Conservation (phyloP, 164 flowering plant species). For the Euptelea pleiosperma region DNA sequence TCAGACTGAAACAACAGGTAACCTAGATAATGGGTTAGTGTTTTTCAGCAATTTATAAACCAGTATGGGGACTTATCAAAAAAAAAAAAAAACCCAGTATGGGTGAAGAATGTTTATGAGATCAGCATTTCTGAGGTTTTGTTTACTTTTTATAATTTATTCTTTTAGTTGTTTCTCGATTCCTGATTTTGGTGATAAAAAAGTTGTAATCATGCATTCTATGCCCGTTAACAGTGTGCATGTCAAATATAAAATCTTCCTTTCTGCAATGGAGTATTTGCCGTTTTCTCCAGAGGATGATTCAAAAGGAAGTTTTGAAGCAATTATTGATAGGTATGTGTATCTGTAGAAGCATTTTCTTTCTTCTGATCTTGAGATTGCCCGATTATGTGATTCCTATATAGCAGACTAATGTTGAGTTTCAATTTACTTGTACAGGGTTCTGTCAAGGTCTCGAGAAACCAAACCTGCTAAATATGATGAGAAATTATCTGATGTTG, state of each 20-base stretch:
- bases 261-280: constrained; percentile 81
- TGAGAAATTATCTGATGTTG: constrained; percentile 52
- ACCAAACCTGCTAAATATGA: constrained; percentile 53
- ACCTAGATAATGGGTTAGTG: too few species aligned
- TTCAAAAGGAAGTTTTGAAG: constrained; percentile 82
- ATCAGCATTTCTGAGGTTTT: neutral
- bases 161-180: neutral
- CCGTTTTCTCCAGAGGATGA: constrained; percentile 79
- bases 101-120: too few species aligned
- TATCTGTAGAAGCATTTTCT: neutral
- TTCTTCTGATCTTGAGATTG: constrained; percentile 2
- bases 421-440: constrained; percentile 42
- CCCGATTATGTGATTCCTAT: neutral
- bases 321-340: constrained; percentile 82
- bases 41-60: too few species aligned
- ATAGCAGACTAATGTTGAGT: neutral
- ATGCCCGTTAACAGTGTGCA: constrained; percentile 54
- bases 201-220: constrained; percentile 9
- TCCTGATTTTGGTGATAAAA: neutral
- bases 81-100: too few species aligned
- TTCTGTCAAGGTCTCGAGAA: constrained; percentile 86
- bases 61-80: too few species aligned
- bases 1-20: too few species aligned
- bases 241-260: constrained; percentile 87
- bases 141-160: neutral